phyloP scores from a whole-genome alignment of 768 basidiomycete genomes.

The Macrolepiota fuliginosa region DNA sequence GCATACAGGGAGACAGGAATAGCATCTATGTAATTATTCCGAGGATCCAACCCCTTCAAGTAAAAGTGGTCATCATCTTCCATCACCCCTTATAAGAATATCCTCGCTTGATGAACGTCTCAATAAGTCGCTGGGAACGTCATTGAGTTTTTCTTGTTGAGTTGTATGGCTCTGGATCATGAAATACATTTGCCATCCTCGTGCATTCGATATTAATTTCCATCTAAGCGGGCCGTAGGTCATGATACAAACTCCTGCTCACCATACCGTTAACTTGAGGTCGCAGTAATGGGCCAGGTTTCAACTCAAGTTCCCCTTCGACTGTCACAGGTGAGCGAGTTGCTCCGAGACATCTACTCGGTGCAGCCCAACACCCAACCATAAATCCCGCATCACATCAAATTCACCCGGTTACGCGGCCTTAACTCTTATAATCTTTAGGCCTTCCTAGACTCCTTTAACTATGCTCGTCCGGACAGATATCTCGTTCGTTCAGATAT shows the following conservation, averaged over 20 bases:
- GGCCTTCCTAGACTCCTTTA: background rate
- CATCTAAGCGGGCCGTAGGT: background rate
- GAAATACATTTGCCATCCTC: background rate
- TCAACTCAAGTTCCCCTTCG: background rate
- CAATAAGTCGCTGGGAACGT: background rate
- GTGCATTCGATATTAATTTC: no score
- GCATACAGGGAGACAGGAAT: background rate
- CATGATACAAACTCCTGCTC: background rate
- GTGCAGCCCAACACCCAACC: background rate
- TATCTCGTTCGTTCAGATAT: background rate
- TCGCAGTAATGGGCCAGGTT: background rate
- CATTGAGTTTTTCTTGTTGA: no score
- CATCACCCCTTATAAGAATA: background rate
- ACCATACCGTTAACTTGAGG: background rate
- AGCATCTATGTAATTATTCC: background rate
- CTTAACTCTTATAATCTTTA: background rate
- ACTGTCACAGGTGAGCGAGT: background rate
- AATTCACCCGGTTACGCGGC: background rate
- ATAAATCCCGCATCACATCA: background rate
- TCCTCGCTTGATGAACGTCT: background rate
- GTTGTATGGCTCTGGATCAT: background rate
- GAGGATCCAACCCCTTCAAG: background rate
- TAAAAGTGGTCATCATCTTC: background rate
- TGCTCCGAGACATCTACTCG: constrained; percentile 5
- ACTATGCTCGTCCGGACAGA: background rate